phyloP scores from a whole-genome alignment of 805 yeast species.

The Cyberlindnera mississippiensis region DNA sequence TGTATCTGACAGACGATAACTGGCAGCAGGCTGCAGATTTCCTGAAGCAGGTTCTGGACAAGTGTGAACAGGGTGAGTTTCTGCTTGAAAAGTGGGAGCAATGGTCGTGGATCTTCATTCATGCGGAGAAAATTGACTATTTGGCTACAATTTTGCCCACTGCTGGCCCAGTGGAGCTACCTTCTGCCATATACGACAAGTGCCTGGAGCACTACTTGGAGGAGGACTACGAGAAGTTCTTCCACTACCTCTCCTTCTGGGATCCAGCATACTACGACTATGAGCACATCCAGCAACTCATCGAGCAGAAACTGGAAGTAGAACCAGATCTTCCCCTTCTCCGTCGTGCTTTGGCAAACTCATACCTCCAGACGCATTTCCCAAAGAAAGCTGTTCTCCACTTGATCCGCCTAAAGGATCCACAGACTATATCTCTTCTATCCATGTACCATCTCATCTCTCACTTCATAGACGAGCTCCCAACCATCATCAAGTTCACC shows the following conservation, averaged over 20 bases:
- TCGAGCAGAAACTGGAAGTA: conserved; percentile 41
- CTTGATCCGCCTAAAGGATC: conserved; percentile 52
- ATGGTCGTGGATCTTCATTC: conserved; percentile 53
- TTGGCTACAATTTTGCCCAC: conserved; percentile 58
- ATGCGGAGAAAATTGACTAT: conserved; percentile 39
- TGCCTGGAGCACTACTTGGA: conserved; percentile 33
- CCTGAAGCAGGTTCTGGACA: conserved; percentile 38
- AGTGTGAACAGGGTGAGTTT: conserved; percentile 21
- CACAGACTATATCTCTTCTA: conserved; percentile 52
- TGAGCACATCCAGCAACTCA: conserved; percentile 34
- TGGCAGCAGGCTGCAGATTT: conserved; percentile 58
- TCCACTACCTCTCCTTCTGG: conserved; percentile 52
- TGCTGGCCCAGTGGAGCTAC: conserved; percentile 25
- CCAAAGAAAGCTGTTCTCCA: conserved; percentile 63
- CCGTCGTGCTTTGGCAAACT: conserved; percentile 42
- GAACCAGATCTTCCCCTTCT: conserved; percentile 30
- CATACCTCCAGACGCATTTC: conserved; percentile 55
- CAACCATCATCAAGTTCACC: conserved; percentile 45
- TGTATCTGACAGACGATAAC: conserved; percentile 18
- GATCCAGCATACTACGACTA: conserved; percentile 49
- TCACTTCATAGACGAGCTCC: conserved; percentile 44
- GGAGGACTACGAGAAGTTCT: conserved; percentile 31
- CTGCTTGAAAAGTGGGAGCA: conserved; percentile 54
- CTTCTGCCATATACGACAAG: conserved; percentile 40
- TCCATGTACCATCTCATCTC: conserved; percentile 59